Evolutionary conservation across 176 grass and related monocot species (phyloP).

Genomic region (Neostapfia colusana): DNA sequence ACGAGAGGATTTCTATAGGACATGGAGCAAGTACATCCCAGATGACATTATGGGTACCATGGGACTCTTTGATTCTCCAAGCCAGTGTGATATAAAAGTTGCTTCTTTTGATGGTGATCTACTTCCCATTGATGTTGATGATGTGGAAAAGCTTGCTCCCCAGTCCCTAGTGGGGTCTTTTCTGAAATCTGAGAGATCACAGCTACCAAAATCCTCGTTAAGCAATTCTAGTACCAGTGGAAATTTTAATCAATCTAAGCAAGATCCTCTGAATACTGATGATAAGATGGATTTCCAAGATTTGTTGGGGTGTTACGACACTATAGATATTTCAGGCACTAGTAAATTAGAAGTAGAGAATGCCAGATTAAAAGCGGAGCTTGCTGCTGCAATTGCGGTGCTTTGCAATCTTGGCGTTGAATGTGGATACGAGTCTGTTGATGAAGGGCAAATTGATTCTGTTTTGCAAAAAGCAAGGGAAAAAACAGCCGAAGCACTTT

Average conservation of each 20-base stretch:
- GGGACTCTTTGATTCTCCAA: slow-evolving; percentile 88
- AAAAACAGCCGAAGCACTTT: slow-evolving; percentile 77
- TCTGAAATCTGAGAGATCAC: slow-evolving; percentile 59
- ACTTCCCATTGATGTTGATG: slow-evolving; percentile 77
- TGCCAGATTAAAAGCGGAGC: slow-evolving; percentile 83
- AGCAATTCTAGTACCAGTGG: slow-evolving; percentile 40
- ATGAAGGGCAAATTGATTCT: slow-evolving; percentile 64
- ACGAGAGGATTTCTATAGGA: slow-evolving; percentile 73
- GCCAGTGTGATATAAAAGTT: slow-evolving; percentile 82
- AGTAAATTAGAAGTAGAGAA: slow-evolving; percentile 95
- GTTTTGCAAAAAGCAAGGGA: slow-evolving; percentile 59
- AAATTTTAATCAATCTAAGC: slow-evolving; percentile 55
- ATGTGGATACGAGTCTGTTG: slow-evolving; percentile 62
- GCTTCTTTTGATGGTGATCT: slow-evolving; percentile 73
- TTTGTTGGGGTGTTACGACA: slow-evolving; percentile 57
- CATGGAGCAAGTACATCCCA: slow-evolving; percentile 76
- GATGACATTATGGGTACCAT: slow-evolving; percentile 76
- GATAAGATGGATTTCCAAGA: slow-evolving; percentile 67
- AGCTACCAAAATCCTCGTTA: slow-evolving; percentile 39
- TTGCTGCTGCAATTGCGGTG: slow-evolving; percentile 83
- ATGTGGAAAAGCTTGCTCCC: slow-evolving; percentile 77
- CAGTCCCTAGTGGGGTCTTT: slow-evolving; percentile 57
- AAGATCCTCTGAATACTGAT: slow-evolving; percentile 47
- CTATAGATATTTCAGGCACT: slow-evolving; percentile 80
- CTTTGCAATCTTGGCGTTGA: slow-evolving; percentile 64